These are phyloP conservation scores for Kodamaea suecica DNA, from an alignment of 1,139 yeast species.

Conservation along the genomic window DNA sequence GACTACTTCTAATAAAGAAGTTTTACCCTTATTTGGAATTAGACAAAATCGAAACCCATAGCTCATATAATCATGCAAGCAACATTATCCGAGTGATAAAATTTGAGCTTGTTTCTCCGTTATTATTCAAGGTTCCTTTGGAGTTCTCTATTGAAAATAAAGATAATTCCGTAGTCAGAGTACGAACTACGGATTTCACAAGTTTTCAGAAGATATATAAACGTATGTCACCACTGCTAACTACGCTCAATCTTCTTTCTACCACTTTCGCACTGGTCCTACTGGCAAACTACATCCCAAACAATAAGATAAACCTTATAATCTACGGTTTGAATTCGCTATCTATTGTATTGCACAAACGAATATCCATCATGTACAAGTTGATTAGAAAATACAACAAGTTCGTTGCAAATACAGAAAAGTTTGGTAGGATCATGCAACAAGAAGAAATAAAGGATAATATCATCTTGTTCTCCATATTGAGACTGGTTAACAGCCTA, in stretches of 20 bases:
- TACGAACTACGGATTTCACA: conserved; percentile 1
- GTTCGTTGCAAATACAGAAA: conserved; percentile 8
- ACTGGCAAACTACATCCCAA: conserved; percentile 24
- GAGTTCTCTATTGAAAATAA: conserved; percentile 3
- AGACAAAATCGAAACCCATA: conserved; percentile 17
- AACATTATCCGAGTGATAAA: conserved; percentile 19
- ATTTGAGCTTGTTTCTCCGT: conserved; percentile 22
- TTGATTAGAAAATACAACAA: conserved; percentile 18
- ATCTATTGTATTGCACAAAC: conserved; percentile 22
- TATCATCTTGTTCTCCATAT: conserved; percentile 16
- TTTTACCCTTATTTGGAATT: conserved; percentile 29
- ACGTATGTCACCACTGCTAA: conserved; percentile 5
- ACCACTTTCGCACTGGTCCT: conserved; percentile 21
- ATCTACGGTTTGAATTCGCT: conserved; percentile 34
- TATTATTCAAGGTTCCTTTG: conserved; percentile 23
- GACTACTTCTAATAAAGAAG: conserved; percentile 25
- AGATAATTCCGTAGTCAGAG: conserved; percentile 4
- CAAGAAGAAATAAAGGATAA: conserved; percentile 17
- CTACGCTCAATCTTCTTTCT: conserved; percentile 20
- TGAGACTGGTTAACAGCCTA: conserved; percentile 22
- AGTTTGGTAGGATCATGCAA: conserved; percentile 9
- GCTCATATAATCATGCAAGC: conserved; percentile 10
- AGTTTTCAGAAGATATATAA: conserved; percentile 1
- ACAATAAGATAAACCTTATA: conserved; percentile 25
- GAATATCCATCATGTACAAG: conserved; percentile 21